Base-by-base conservation (phyloP, 768 basidiomycete species). In the Suillus sp. region DNA sequence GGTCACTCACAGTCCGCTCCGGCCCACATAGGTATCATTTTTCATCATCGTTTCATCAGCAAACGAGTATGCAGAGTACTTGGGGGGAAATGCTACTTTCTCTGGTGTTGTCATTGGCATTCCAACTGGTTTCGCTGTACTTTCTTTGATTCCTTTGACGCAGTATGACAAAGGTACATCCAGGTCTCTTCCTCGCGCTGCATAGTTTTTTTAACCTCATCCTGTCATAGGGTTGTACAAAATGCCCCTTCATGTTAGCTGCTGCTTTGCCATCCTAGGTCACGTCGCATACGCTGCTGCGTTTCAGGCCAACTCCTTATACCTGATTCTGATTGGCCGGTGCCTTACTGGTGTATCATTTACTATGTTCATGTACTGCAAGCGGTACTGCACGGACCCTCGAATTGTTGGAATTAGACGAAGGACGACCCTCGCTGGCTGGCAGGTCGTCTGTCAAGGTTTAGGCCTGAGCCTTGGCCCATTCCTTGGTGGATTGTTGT, bases 41-140 rank as follows among this genome's bases (percentile, higher is more conserved):
- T 91, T 89, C 72, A 83, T 89, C 62, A 79, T 89, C 47, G 85
- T 91, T 4, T 86, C 89, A 2, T 88, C 89, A 1, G 85, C 87
- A 1, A 85, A 83, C 68, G 78, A 79, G 58, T 90, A 91, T 68
- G 84, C 87, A 0, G 79, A 84, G 63, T 78, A 83, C 66, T 77
- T 90, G 8, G 88, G 88, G 27, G 89, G 89, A 20, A 82, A 77
- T n/a, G 78, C 86, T n/a, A 87, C 86, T 0, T 91, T 91, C 70
- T 86, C 88, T 40, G 88, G 89, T 59, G 68, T 91, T 7, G 81
- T 80, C 38, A 80, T 89, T 63, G 89, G 89, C 66, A 87, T 91
- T 63, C 90, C 88, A 11, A 84, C 85, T 11, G 74, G 84, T 2
- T 81, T 89, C 63, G 83, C 87, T 37, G 88, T 86, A 0, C 64